Percentiles rank a stretch among this genome's conserved stretches.
Evolutionary conservation across 768 basidiomycete species (phyloP).

Genomic region (Tulasnella sp.): DNA sequence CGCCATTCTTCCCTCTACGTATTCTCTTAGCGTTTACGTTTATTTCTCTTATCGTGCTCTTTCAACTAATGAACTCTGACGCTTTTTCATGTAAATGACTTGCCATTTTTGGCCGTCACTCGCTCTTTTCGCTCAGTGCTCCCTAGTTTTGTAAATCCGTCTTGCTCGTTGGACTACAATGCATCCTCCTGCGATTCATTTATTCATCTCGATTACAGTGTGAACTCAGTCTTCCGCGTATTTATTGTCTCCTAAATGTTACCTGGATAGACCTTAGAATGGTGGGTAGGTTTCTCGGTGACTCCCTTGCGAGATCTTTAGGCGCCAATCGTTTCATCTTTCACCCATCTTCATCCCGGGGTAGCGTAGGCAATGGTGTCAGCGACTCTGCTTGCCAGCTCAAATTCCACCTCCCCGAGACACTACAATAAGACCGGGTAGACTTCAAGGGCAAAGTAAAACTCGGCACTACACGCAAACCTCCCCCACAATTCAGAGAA

Average conservation of each 20-base stretch:
- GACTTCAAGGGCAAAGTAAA: conserved; percentile 33
- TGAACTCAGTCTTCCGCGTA: background rate
- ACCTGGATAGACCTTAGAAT: no score
- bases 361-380: conserved; percentile 87
- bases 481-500: no score
- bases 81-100: no score
- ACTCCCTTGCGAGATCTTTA: no score
- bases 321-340: conserved; percentile 75
- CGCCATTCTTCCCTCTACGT: background rate
- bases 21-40: background rate
- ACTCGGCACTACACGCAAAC: no score
- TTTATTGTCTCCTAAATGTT: background rate
- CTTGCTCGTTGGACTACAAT: background rate
- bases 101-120: no score
- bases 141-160: background rate
- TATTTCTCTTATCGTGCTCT: background rate
- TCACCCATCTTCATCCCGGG: conserved; percentile 60
- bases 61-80: no score
- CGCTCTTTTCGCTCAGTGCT: no score
- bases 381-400: conserved; percentile 90
- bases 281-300: no score
- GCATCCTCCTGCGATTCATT: background rate
- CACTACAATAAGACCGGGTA: conserved; percentile 13
- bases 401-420: conserved; percentile 88
- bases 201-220: background rate